phyloP scores from a whole-genome alignment of 2,329 filamentous ascomycete genomes.

The Apiospora koreana region DNA sequence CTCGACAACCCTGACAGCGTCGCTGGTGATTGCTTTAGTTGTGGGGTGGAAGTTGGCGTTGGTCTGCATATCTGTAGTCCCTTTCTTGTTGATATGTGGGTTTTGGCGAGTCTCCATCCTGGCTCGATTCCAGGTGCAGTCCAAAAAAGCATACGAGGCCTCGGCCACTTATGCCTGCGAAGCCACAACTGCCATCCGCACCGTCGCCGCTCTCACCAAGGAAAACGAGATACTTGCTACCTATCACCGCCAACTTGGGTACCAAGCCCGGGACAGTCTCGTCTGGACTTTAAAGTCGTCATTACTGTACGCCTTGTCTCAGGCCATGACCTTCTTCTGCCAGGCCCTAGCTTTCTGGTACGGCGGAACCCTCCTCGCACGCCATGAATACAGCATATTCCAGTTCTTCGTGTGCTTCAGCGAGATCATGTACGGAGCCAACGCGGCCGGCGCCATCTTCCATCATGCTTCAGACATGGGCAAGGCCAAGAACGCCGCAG shows the following conservation, averaged over 20 bases:
- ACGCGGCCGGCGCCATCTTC: conserved; percentile 88
- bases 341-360: conserved; percentile 93
- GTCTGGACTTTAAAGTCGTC: conserved; percentile 76
- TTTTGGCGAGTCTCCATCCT: conserved; percentile 86
- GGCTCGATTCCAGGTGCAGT: conserved; percentile 73
- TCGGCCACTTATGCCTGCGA: conserved; percentile 1
- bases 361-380: conserved; percentile 73
- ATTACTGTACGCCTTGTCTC: conserved; percentile 77
- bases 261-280: neutral
- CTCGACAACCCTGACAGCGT: conserved; percentile 73
- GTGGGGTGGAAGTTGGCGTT: conserved; percentile 90
- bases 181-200: neutral
- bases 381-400: conserved; percentile 72
- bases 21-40: conserved; percentile 53
- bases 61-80: conserved; percentile 77
- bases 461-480: conserved; percentile 87
- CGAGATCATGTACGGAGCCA: conserved; percentile 84
- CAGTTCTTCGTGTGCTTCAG: conserved; percentile 93
- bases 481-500: conserved; percentile 42
- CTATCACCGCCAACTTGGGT: neutral
- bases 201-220: conserved; percentile 69
- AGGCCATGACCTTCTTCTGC: conserved; percentile 80
- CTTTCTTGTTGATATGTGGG: conserved; percentile 74
- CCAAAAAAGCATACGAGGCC: conserved; percentile 70
- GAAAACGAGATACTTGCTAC: neutral